phyloP scores from a whole-genome alignment of 768 basidiomycete species.

The Mrakia hoshinonis region DNA sequence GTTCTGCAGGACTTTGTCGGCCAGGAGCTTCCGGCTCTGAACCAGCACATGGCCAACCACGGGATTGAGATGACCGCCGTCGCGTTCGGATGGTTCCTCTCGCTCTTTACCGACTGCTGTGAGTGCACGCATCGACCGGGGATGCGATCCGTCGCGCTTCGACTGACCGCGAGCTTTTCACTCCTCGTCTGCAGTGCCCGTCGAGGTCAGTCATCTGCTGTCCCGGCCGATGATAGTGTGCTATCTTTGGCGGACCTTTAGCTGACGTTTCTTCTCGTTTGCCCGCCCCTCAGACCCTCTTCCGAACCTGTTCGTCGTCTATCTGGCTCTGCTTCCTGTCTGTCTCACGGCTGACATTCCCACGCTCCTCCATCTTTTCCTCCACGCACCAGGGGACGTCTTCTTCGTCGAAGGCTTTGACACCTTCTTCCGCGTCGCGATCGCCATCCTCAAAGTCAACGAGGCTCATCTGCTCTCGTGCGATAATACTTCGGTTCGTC shows the following conservation, averaged over 20 bases:
- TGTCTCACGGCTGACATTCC: not conserved
- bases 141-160: not conserved
- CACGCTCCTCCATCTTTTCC: not conserved
- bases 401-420: constrained; percentile 89
- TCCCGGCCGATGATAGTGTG: not conserved
- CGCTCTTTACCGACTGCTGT: constrained; percentile 82
- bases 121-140: not conserved
- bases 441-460: constrained; percentile 74
- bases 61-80: constrained; percentile 87
- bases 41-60: constrained; percentile 63
- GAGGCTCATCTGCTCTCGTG: constrained; percentile 75
- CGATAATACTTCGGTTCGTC: constrained; percentile 60
- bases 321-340: not conserved
- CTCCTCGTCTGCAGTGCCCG: constrained; percentile 50
- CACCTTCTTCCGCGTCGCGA: constrained; percentile 78
- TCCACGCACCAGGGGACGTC: constrained; percentile 40
- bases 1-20: constrained; percentile 82
- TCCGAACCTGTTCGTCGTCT: constrained; percentile 59
- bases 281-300: constrained; percentile 59
- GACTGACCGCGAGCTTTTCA: not conserved
- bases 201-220: constrained; percentile 54
- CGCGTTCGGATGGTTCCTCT: constrained; percentile 97
- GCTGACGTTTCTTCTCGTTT: not conserved
- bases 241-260: no score
- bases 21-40: constrained; percentile 60